These are phyloP conservation scores for Termitomyces sp. DNA, from an alignment of 768 basidiomycete species.

Conservation along the genomic window DNA sequence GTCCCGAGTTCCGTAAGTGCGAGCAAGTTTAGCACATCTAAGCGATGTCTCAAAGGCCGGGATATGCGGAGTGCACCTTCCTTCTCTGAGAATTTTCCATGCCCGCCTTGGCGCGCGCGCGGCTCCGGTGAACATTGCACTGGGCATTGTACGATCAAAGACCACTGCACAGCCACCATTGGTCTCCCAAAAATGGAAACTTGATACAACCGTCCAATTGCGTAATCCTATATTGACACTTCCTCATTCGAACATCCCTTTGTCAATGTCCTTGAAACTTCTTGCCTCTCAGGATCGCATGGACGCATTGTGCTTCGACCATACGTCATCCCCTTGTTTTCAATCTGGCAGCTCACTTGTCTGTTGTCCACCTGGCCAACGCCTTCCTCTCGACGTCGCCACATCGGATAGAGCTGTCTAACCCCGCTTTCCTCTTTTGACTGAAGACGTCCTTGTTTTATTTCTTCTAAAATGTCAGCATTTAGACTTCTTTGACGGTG, in stretches of 20 bases:
- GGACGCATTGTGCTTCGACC: not conserved
- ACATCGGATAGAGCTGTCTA: conserved; percentile 7
- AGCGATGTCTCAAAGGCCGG: not conserved
- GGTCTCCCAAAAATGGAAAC: conserved; percentile 16
- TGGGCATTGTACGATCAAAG: not conserved
- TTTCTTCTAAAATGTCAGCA: conserved; percentile 19
- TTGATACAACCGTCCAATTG: conserved; percentile 17
- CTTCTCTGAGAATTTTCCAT: not conserved
- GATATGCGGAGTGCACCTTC: not conserved
- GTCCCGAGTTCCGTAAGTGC: too few relatives aligned
- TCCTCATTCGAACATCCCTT: conserved; percentile 24
- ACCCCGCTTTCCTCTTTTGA: conserved; percentile 2
- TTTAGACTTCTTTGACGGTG: conserved; percentile 3
- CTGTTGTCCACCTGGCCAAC: conserved; percentile 8
- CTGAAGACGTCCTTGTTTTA: conserved; percentile 22
- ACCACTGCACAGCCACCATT: conserved; percentile 12
- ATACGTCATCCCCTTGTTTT: conserved; percentile 21
- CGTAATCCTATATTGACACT: conserved; percentile 12
- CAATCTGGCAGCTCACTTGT: conserved; percentile 22
- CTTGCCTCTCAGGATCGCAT: not conserved
- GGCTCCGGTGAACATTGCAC: not conserved
- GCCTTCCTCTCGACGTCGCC: conserved; percentile 4
- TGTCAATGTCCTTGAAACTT: conserved; percentile 10
- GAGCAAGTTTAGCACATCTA: not conserved
- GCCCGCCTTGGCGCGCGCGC: not conserved